Percentiles rank a stretch among this genome's conserved stretches.
Evolutionary conservation across 1,284 basidiomycete species (phyloP).

Genomic region (Tylopilus sp.): DNA sequence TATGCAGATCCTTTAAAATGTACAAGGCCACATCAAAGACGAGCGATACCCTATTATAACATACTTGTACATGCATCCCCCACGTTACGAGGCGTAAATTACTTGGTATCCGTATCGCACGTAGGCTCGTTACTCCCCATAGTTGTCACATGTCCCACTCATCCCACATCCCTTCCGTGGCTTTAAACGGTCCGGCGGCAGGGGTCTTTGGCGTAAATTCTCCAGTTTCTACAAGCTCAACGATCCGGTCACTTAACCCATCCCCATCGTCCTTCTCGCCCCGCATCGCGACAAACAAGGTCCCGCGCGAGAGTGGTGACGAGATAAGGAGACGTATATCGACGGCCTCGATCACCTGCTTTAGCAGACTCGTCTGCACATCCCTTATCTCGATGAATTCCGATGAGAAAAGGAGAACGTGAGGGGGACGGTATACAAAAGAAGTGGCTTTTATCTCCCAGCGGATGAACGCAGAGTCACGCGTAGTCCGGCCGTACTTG

Average conservation of each 20-base stretch:
- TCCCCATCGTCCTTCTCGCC: conserved; percentile 50
- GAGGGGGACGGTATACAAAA: conserved; percentile 53
- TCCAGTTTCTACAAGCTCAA: conserved; percentile 65
- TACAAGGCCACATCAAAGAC: not conserved
- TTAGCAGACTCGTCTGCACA: conserved; percentile 55
- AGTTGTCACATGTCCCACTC: conserved; percentile 61
- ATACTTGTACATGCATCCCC: conserved; percentile 2
- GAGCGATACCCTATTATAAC: conserved; percentile 3
- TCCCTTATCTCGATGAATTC: conserved; percentile 71
- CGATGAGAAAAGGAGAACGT: conserved; percentile 66
- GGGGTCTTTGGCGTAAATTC: conserved; percentile 42
- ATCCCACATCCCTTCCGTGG: conserved; percentile 49
- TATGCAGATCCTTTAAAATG: not conserved
- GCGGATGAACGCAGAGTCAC: conserved; percentile 57
- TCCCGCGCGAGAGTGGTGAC: conserved; percentile 37
- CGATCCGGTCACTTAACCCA: conserved; percentile 54
- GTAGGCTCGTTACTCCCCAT: not conserved
- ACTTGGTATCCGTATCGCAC: conserved; percentile 7
- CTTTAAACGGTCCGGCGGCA: conserved; percentile 28
- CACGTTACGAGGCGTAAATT: conserved; percentile 16
- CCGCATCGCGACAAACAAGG: conserved; percentile 57
- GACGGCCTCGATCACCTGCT: conserved; percentile 66
- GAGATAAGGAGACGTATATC: conserved; percentile 59
- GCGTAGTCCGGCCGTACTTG: conserved; percentile 58
- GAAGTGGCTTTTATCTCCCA: conserved; percentile 67